Conservation (phyloP, 2,329 filamentous ascomycete species). For the Leptographium galeiforme region DNA sequence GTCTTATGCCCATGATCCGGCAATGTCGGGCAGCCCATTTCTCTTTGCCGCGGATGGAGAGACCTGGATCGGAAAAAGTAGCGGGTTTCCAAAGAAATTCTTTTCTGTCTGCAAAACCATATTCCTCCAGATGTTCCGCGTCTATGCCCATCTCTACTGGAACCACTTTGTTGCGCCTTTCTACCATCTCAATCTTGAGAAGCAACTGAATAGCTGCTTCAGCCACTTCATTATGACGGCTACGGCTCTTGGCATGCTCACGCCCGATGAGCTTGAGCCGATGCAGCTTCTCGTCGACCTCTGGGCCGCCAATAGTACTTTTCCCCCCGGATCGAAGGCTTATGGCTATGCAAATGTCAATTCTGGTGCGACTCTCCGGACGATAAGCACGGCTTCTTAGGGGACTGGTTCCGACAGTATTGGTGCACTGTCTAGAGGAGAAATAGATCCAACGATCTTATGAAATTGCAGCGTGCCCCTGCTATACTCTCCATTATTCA, state of each 20-base stretch:
- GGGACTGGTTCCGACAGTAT: too few relatives aligned
- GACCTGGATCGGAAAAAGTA: constrained; percentile 75
- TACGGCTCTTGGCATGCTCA: constrained; percentile 70
- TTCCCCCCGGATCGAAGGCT: constrained; percentile 60
- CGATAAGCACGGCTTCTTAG: too few relatives aligned
- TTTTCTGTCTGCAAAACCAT: constrained; percentile 83
- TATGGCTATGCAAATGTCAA: constrained; percentile 50
- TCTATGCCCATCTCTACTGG: constrained; percentile 97
- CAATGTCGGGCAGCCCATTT: constrained; percentile 24
- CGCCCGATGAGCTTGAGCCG: constrained; percentile 81
- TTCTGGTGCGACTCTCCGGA: too few relatives aligned
- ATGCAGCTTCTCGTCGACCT: constrained; percentile 92
- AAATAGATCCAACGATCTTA: too few relatives aligned
- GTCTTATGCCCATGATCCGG: constrained; percentile 46
- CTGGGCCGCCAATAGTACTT: constrained; percentile 78
- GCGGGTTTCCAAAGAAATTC: constrained; percentile 85
- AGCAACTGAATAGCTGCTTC: constrained; percentile 78
- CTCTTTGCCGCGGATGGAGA: too few relatives aligned
- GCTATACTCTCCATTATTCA: too few relatives aligned
- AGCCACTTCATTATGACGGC: constrained; percentile 73
- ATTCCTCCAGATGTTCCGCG: constrained; percentile 96
- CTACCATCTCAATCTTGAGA: constrained; percentile 68
- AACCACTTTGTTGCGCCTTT: constrained; percentile 80
- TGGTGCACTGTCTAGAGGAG: too few relatives aligned
- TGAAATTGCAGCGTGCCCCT: too few relatives aligned